Percentiles rank a stretch among this genome's conserved stretches.
phyloP scores from a whole-genome alignment of 75 land plant genomes.

The Pseudotsuga menziesii region DNA sequence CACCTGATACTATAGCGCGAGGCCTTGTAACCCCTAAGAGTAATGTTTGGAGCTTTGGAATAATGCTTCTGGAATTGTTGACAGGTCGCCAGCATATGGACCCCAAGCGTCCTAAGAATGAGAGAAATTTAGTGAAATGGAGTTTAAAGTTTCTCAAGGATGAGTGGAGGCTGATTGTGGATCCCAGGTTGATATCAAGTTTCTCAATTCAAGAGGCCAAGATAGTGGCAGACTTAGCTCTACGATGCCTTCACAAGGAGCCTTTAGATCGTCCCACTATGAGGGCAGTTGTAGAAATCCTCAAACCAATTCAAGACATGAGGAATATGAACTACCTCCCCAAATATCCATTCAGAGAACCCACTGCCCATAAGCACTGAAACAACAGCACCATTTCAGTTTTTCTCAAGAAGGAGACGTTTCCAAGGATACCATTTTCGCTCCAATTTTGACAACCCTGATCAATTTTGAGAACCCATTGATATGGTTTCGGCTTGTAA shows the following conservation, averaged over 20 bases:
- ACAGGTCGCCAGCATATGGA: constrained; percentile 27
- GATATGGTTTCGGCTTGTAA: too few species aligned
- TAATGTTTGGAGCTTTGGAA: constrained; percentile 53
- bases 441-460: too few species aligned
- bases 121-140: constrained; percentile 29
- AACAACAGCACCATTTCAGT: too few species aligned
- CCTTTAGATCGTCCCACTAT: constrained; percentile 28
- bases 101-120: neutral
- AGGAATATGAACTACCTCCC: too few species aligned
- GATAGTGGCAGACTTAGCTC: constrained; percentile 21
- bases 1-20: constrained; percentile 11
- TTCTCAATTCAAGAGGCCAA: constrained; percentile 14
- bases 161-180: constrained; percentile 28
- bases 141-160: constrained; percentile 21
- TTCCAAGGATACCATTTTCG: too few species aligned
- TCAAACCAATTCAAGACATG: too few species aligned
- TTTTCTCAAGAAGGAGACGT: too few species aligned
- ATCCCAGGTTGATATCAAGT: constrained; percentile 11
- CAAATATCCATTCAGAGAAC: too few species aligned
- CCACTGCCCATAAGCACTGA: too few species aligned
- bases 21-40: constrained; percentile 19
- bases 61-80: constrained; percentile 38
- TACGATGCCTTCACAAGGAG: constrained; percentile 23
- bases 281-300: constrained; percentile 11
- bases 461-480: too few species aligned